Base-by-base conservation (phyloP, 2,329 filamentous ascomycete species). In the Venturia oleaginea region DNA sequence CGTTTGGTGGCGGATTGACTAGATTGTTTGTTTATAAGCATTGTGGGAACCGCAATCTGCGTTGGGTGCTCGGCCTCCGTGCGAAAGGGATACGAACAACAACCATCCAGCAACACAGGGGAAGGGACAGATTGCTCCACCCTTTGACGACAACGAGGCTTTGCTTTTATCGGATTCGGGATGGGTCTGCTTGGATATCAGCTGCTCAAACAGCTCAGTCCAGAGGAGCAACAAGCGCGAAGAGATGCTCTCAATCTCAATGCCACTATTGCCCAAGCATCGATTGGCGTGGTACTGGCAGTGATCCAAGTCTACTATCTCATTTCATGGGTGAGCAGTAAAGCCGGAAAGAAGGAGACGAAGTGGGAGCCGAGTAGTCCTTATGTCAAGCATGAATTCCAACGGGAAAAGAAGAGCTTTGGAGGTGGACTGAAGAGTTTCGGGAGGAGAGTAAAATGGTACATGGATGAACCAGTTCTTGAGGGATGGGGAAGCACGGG, bases 191-290 rank as follows among this genome's bases (percentile, higher is more conserved):
- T 65, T 27, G 60, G 65, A 19, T 66, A 62, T 43, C 27, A n/a
- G 15, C 62, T 66, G 46, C 37, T 65, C 60, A 57, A 57, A 30
- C 55, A 59, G n/a, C 32, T 67, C 38, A 64, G 30, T 34, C 32
- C 62, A 40, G 65, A 66, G 54, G 54, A 61, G 64, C 42, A 22
- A 64, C 74, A 80, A 59, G 76, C 77, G 32, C 78, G 84, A 42
- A 77, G 83, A 40, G 74, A 78, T 30, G 70, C 81, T 30, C 78
- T 87, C n/a, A 80, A 85, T 69, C 74, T 74, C 61, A 83, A 84
- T 63, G 83, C 82, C 8, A 72, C 76, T n/a, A 73, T 82, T 43
- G 84, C 83, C 19, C 84, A 86, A 71, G 72, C 78, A 66, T 84
- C 83, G 1, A 76, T 80, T 5, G 66, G 85, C 10, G 67, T 80